These are phyloP conservation scores for Cokeromyces recurvatus DNA, from an alignment of 371 early-diverging fungal species.

Conservation along the genomic window DNA sequence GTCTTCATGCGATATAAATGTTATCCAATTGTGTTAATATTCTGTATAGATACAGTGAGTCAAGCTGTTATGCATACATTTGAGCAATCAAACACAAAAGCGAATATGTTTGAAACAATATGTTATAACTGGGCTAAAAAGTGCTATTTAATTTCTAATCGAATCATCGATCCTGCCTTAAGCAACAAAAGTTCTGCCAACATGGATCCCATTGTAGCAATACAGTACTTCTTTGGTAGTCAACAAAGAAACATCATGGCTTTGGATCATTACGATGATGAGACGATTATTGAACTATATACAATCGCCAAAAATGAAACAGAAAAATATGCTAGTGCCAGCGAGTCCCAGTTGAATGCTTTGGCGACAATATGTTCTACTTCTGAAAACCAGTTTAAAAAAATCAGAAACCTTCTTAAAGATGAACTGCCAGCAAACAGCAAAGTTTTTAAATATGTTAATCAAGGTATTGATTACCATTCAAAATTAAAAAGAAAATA, in stretches of 20 bases:
- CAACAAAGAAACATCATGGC: background rate
- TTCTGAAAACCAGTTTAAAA: slow-evolving; percentile 1
- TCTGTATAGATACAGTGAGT: slow-evolving; percentile 1
- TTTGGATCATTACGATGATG: slow-evolving; percentile 1
- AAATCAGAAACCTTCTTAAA: slow-evolving; percentile 2
- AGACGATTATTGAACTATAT: slow-evolving; percentile 1
- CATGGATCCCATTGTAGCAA: slow-evolving; percentile 1
- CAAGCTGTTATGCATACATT: slow-evolving; percentile 1
- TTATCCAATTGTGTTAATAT: slow-evolving; percentile 1
- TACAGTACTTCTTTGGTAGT: slow-evolving; percentile 3
- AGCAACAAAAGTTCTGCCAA: background rate
- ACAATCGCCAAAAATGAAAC: slow-evolving; percentile 2
- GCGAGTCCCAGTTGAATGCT: slow-evolving; percentile 1
- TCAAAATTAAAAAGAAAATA: slow-evolving; percentile 8
- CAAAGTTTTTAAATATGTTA: slow-evolving; percentile 2
- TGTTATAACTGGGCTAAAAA: background rate
- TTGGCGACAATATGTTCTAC: slow-evolving; percentile 1
- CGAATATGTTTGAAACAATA: background rate
- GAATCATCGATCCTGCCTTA: slow-evolving; percentile 3
- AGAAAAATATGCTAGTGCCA: background rate
- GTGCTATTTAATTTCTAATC: slow-evolving; percentile 2
- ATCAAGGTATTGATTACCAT: slow-evolving; percentile 7
- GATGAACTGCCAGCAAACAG: background rate
- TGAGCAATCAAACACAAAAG: background rate
- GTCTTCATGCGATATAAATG: background rate